Base-by-base conservation (phyloP, 495 filamentous ascomycete genomes). In the Aspergillus incahuasiensis region DNA sequence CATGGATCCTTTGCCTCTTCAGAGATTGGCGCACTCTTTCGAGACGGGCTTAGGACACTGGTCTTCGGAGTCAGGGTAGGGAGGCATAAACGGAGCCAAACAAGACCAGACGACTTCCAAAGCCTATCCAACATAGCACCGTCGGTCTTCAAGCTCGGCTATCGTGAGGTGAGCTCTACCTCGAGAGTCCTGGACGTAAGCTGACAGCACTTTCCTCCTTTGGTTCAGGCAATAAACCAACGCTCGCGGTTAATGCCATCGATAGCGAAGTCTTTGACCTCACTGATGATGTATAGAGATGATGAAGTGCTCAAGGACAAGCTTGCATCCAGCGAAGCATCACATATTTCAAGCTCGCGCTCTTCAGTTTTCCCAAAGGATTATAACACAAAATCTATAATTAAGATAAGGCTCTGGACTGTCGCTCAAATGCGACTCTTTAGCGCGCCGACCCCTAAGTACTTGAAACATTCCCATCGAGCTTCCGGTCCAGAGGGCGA, bases 201-300 rank as follows among this genome's bases (percentile, higher is more conserved):
- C 24, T 44, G 13, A 50, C 12, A 18, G 32, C 13, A n/a, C n/a
- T 34, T 22, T 28, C 3, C 25, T 58, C 6, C 8, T 45, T n/a
- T 5, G 19, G 42, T 5, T 21, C 43, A 78, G 77, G 70, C 70
- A 18, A 68, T 78, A 56, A 68, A 67, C 19, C 71, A 74, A 51
- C 60, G 77, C 43, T 67, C 65, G 6, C 54, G 55, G 2, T 62
- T 75, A 6, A 67, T 75, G 7, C 59, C 71, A 1, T 63, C 61
- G 1, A 65, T 79, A 43, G 61, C 67, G 1, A 74, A 69, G 53
- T 68, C 73, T 0, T 42, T 76, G 15, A 42, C 56, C 1, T 68
- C 63, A 4, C 65, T 78, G 52, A 47, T 74, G 15, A 53, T 59
- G 16, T 51, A 51, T 8, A 63, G 57, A n/a, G 39, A 50, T 0